Evolutionary conservation across 495 filamentous ascomycete species (phyloP).

Genomic region (Thermothielavioides terrestris): DNA sequence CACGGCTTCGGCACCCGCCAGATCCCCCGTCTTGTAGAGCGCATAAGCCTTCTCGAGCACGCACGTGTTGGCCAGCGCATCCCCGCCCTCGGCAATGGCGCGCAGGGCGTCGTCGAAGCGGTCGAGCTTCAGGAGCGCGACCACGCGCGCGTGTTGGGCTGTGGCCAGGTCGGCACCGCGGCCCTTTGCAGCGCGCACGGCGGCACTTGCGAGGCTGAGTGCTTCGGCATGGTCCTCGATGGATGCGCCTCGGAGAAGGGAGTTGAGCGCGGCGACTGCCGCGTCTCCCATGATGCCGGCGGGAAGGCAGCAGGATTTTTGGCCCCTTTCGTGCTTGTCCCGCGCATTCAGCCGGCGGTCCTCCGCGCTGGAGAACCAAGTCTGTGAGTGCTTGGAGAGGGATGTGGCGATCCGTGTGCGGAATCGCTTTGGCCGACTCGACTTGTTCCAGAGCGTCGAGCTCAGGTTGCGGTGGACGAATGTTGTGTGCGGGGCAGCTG

Average conservation of each 20-base stretch:
- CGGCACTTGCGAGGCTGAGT: slow-evolving; percentile 39
- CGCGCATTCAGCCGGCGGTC: slow-evolving; percentile 12
- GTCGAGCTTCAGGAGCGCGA: slow-evolving; percentile 88
- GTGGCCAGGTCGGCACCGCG: slow-evolving; percentile 40
- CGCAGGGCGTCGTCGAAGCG: slow-evolving; percentile 83
- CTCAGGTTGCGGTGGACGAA: no score
- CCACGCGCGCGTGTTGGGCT: slow-evolving; percentile 67
- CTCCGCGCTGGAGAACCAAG: slow-evolving; percentile 12
- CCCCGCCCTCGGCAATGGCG: slow-evolving; percentile 62
- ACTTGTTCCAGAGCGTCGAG: no score
- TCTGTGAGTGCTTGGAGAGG: neutral
- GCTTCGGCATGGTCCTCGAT: slow-evolving; percentile 42
- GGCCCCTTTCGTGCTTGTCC: slow-evolving; percentile 7
- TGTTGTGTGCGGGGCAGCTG: no score
- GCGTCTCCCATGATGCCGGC: slow-evolving; percentile 29
- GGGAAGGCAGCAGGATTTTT: slow-evolving; percentile 4
- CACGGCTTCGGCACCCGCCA: slow-evolving; percentile 61
- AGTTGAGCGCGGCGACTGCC: slow-evolving; percentile 42
- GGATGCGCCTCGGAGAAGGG: slow-evolving; percentile 38
- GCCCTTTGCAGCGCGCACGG: slow-evolving; percentile 66
- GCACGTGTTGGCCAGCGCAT: slow-evolving; percentile 56
- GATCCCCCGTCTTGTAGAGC: slow-evolving; percentile 74
- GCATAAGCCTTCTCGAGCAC: slow-evolving; percentile 80
- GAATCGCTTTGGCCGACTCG: neutral
- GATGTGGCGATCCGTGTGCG: neutral